Conservation (phyloP, 805 yeast genomes). For the Candida caryicola region DNA sequence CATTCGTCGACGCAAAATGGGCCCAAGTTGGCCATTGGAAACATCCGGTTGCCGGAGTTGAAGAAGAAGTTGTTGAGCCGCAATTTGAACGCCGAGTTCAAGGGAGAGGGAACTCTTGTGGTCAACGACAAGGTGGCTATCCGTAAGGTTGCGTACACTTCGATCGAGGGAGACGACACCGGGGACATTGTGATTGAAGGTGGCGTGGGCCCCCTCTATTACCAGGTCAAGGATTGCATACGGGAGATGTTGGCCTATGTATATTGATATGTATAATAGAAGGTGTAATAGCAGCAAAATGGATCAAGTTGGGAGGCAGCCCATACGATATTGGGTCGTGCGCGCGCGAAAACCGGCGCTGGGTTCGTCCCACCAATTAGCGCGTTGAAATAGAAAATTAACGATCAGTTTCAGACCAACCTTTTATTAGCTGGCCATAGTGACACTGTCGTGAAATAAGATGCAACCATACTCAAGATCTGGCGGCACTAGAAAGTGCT, state of each 20-base stretch:
- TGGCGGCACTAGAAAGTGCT: conserved; percentile 48
- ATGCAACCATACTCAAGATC: conserved; percentile 49
- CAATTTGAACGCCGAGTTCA: conserved; percentile 78
- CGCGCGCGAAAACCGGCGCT: conserved; percentile 6
- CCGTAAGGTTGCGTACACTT: conserved; percentile 53
- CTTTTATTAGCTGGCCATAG: too few relatives aligned
- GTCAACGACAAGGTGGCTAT: conserved; percentile 76
- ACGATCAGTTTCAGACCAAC: too few relatives aligned
- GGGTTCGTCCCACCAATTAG: conserved; percentile 4
- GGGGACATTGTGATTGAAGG: conserved; percentile 90
- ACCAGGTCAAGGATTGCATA: conserved; percentile 69
- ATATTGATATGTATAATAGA: conserved; percentile 20
- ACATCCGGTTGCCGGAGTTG: conserved; percentile 77
- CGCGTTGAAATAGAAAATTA: not conserved
- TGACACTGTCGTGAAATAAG: too few relatives aligned
- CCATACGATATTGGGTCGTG: conserved; percentile 8
- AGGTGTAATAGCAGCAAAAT: not conserved
- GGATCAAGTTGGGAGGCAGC: too few relatives aligned
- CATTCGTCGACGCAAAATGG: conserved; percentile 8
- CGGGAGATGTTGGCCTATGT: conserved; percentile 74
- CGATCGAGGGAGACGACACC: conserved; percentile 48
- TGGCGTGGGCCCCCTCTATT: conserved; percentile 66
- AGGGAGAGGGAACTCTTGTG: conserved; percentile 89
- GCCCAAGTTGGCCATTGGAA: conserved; percentile 75
- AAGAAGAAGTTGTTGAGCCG: conserved; percentile 55